A percentile compares a stretch with the other conserved stretches of the same genome.
These are phyloP conservation scores for Nepenthes mirabilis DNA, from an alignment of 148 eudicot species.

Conservation along the genomic window DNA sequence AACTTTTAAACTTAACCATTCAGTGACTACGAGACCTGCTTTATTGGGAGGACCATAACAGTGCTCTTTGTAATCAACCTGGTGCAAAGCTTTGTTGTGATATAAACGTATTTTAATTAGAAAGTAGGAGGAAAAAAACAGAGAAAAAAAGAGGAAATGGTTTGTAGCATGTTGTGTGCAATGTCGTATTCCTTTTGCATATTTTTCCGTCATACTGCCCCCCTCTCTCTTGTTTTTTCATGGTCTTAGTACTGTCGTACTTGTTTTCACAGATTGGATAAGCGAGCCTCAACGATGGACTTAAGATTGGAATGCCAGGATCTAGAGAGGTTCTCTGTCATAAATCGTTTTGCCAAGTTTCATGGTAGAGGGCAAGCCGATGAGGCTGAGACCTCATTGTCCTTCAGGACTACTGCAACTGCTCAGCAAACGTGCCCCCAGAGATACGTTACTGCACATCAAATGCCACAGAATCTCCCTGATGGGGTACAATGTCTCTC, in stretches of 20 bases:
- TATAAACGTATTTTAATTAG: background rate
- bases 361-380: constrained; percentile 72
- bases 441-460: constrained; percentile 66
- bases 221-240: no score
- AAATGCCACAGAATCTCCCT: constrained; percentile 59
- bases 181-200: background rate
- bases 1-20: no score
- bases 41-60: no score
- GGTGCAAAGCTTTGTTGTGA: background rate
- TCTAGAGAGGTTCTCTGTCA: constrained; percentile 60
- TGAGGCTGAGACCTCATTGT: constrained; percentile 37
- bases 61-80: no score
- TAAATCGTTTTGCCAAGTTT: constrained; percentile 70
- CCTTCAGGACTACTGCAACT: constrained; percentile 29
- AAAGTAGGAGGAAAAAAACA: no score
- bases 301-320: constrained; percentile 73
- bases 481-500: constrained; percentile 78
- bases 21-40: no score
- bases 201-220: background rate
- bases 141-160: background rate
- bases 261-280: constrained; percentile 53
- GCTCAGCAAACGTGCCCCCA: constrained; percentile 36
- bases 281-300: constrained; percentile 62
- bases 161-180: background rate
- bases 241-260: no score